phyloP scores from a whole-genome alignment of 163 green algal species.

The Volvox carteri region DNA sequence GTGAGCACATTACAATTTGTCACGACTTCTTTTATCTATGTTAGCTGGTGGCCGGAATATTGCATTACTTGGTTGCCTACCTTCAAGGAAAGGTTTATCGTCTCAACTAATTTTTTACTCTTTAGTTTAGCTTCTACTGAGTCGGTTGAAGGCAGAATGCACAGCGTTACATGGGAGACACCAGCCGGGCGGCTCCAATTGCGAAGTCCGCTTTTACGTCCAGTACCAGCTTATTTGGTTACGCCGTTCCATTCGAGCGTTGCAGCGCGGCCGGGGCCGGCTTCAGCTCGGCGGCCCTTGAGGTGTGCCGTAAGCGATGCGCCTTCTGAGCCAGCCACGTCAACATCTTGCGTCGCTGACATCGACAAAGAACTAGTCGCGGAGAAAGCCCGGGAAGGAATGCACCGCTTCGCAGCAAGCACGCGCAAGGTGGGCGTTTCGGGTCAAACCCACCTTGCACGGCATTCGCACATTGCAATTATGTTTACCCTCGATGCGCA shows the following conservation, averaged over 20 bases:
- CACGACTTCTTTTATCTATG: too few relatives aligned
- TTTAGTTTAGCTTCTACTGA: too few relatives aligned
- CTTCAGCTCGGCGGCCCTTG: background rate
- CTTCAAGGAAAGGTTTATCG: too few relatives aligned
- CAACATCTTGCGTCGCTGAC: background rate
- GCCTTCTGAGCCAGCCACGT: background rate
- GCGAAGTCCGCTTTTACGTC: background rate
- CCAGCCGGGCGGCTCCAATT: background rate
- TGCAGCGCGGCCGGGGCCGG: background rate
- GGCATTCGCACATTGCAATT: background rate
- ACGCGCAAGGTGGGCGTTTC: constrained; percentile 6
- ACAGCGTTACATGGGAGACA: background rate
- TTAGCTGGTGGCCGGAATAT: too few relatives aligned
- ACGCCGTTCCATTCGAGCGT: background rate
- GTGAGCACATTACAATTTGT: too few relatives aligned
- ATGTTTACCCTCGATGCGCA: background rate
- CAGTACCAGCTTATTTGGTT: background rate
- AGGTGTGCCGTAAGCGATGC: background rate
- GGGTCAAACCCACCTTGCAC: background rate
- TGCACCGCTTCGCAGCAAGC: constrained; percentile 27
- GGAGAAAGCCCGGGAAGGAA: constrained; percentile 35
- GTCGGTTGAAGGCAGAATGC: too few relatives aligned
- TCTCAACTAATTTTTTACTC: too few relatives aligned
- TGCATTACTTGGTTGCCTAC: too few relatives aligned
- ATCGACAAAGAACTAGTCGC: constrained; percentile 22